Base-by-base conservation (phyloP, 2,329 filamentous ascomycete species). In the Tolypocladium cylindrosporum region DNA sequence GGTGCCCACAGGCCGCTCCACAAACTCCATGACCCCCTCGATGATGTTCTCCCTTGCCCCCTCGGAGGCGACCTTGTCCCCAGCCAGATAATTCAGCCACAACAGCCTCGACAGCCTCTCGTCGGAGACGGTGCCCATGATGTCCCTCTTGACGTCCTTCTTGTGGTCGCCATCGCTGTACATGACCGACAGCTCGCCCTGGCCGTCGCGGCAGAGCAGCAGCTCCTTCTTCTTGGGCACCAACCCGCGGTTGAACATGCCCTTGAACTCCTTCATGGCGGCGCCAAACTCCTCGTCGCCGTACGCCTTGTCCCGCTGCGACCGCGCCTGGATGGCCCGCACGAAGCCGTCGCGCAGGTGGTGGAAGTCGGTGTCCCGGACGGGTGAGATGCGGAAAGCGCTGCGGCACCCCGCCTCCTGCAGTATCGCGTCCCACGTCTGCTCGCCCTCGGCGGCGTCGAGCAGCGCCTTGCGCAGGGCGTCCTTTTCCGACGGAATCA, bases 321-420 rank as follows among this genome's bases (percentile, higher is more conserved):
- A 87, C 40, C 88, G 84, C 10, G 83, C 87, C 57, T 89, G 89
- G 62, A 99, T 88, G 27, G 90, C 89, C 7, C 91, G 84, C 59
- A 97, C 90, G 77, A 92, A 95, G 1, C 90, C 94, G 69, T 99
- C 94, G 45, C 93, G 84, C 61, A 99, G 74, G 71, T 99, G 94
- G 63, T 87, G 85, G 73, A 97, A 97, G 72, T 97, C 92, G 21
- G 94, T 99, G 72, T 95, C 91, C 42, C 91, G 82, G n/a, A 91
- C 91, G 0, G 94, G 94, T 3, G 93, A 86, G 62, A 99, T 88
- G 52, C 93, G 83, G 74, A 96, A 86, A 0, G 87, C 83, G 34
- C 86, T 93, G 57, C 91, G 79, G n/a, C 93, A 83, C 0, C 84
- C 81, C 3, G 83, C 79, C 0, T 86, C 77, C 59, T 78, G 77